Base-by-base conservation (phyloP, 257 asterid genomes). In the Parsonsia alboflavescens region DNA sequence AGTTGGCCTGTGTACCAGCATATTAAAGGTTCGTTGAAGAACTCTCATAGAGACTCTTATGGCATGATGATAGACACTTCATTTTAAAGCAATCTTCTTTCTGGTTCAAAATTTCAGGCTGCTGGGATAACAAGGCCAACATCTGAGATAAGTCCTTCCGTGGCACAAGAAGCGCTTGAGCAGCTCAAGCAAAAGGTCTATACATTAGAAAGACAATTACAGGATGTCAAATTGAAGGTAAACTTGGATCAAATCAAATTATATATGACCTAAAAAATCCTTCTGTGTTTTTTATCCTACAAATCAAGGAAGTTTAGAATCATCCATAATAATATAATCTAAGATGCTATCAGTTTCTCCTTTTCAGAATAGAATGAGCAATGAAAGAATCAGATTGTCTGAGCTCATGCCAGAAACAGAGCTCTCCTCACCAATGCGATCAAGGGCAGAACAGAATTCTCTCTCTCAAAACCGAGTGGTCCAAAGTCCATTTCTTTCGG, bases 131-230 rank as follows among this genome's bases (percentile, higher is more conserved):
- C 83, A 75, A 84, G 79, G 78, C 84, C 91, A 67, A 70, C 87
- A 48, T 78, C 90, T 41, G 96, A 92, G 76, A 79, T 88, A 67
- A 89, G 68, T 80, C 80, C 77, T 44, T 50, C 87, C 7, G 88
- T 80, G 69, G 99, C 98, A 75, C 97, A 88, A 84, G 96, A 82
- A 77, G 98, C 97, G 79, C 89, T 95, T 49, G 88, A 86, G 72
- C 91, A 92, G 79, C 88, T 94, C 56, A 86, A 79, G 73, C 84
- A 72, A 22, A 81, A 87, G 83, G 69, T 88, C 21, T 77, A 73
- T 79, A 73, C 91, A 52, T 77, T 94, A 49, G 96, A 92, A 84
- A 89, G 84, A 84, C 95, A 94, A 80, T 86, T 94, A 41, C 81
- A 89, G 73, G 97, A 88, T 72, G 90, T 72, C 64, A 92, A 94